Evolutionary conservation across 2,329 filamentous ascomycete genomes (phyloP), one percentile per base, ranked within the genome.

Genomic region (Herpotrichia juniperi): DNA sequence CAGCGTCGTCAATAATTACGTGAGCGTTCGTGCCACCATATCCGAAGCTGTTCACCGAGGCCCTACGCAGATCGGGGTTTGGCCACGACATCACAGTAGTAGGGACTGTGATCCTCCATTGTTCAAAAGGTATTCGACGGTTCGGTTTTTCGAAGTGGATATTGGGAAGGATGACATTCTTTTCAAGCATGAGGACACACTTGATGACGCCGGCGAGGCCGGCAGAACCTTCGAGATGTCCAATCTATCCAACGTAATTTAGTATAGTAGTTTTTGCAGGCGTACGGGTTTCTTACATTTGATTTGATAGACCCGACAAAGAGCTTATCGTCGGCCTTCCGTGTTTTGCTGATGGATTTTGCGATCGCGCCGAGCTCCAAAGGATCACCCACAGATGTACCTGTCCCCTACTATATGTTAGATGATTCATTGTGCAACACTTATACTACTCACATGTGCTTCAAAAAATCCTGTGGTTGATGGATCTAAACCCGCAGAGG

Each of bases 361-460:
- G 22, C 42, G 12, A 66, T 51, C 4, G 64, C 62, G 2, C 31
- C 31, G 1, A 50, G 52, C 39, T 69, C 66, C 21, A 58, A 46
- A 1, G 56, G 52, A 35, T 66, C 62, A 4, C 83, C 82, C 2
- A 78, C 81, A 39, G 78, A 76, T 1, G 83, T 86, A 2, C 83
- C 83, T 12, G 57, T 60, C 8, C 83, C 83, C 57, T 86, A 59
- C 56, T 24, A 62, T 34, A 22, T 50, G 56, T 9, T 51, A 32
- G 1, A 78, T 56, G 7, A 45, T 45, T 12, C n/a, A 30, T 30
- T 30, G 14, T 14, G 7, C 8, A 8, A 7, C 26, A 30, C 26
- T 30, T 14, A 30, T n/a, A 7, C 34, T 8, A 16, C 12, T 12
- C 4, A n/a, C 21, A 19, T 24, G 14, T 11, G 1, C 53, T 53